Evolutionary conservation across 1,139 yeast species (phyloP), one percentile per base, ranked within the genome.

Genomic region (Kodamaea alishanica): DNA sequence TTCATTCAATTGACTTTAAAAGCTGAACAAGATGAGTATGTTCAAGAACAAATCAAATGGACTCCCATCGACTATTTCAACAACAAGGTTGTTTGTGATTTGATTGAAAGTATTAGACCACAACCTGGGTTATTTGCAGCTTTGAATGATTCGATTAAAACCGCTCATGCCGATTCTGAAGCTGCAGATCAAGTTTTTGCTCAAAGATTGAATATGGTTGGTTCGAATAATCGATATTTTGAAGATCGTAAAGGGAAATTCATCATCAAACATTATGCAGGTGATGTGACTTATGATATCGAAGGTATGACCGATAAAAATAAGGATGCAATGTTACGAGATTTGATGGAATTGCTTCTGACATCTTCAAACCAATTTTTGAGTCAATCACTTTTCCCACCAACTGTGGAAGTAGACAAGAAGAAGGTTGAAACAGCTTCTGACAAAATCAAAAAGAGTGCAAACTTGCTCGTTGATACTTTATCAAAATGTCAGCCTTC

Each of bases 131-230:
- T 94, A 37, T 90, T 94, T 67, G 95, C 98, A 2, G 96, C 96
- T 1, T 75, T 94, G 63, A 92, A 92, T 62, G 99, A 94, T 67
- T 92, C 97, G 0, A 84, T 90, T 58, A 97, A 97, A 35, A 94
- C 97, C 11, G 98, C 98, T 0, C 98, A 94, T 61, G 99, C 99
- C 2, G 98, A 94, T 59, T 85, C 97, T 1, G 77, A 73, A 41
- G 98, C 98, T 8, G 97, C 98, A 0, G 99, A 94, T 62, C 96
- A 89, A 65, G 88, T 95, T 2, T 94, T 94, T 63, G 86, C 94
- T 27, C 96, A 89, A 70, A 77, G 97, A 64, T 73, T 92, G 54
- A 86, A 89, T 48, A 74, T 88, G 80, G 86, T 94, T 42, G 76
- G 76, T 20, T 72, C 90, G 3, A 66, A 77, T 28, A 90, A 90